Base-by-base conservation (phyloP, 345 rosid species). In the Draba incana region DNA sequence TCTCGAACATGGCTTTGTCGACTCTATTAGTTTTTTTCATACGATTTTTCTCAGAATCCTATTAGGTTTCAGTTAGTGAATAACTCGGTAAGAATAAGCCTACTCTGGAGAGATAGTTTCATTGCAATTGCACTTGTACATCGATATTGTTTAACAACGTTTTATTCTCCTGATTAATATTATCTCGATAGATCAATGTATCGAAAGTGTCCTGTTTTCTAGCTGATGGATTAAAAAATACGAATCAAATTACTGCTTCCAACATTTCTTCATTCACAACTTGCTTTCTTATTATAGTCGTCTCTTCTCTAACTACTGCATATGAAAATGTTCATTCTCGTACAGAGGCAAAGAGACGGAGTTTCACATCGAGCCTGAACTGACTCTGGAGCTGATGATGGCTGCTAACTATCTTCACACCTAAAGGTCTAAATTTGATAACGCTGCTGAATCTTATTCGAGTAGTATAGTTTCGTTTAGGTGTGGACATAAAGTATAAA, bases 331-430 rank as follows among this genome's bases (percentile, higher is more conserved):
- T 54, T 78, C 13, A 10, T 31, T 14, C 24, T 54, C 42, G 53
- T 51, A 13, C 76, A 86, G 91, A 64, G 88, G 91, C 64, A 84
- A 84, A 64, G 88, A 86, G 76, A 81, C 85, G 0, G 92, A 86
- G 72, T 86, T 86, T 57, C 80, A 77, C 35, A 86, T 86, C 58
- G 92, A 84, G 78, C 92, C 92, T 15, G 92, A 86, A 54, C 69
- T 86, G 59, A 86, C 89, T 47, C 73, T 86, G 60, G 87, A 84
- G 82, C 80, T 86, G 74, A 82, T 86, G 87, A 86, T 86, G 92
- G 89, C 89, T 75, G 89, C 89, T 59, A 86, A 86, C 61, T 86
- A 86, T 57, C 92, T 86, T 64, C 89, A 86, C 73, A 83, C 92
- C 50, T 77, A 68, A 71, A 51, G 62, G 16, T 3, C 4, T 5